A percentile compares a stretch with the other conserved stretches of the same genome.
These are phyloP conservation scores for Neofusicoccum parvum DNA, from an alignment of 2,329 filamentous ascomycete genomes.

Conservation along the genomic window DNA sequence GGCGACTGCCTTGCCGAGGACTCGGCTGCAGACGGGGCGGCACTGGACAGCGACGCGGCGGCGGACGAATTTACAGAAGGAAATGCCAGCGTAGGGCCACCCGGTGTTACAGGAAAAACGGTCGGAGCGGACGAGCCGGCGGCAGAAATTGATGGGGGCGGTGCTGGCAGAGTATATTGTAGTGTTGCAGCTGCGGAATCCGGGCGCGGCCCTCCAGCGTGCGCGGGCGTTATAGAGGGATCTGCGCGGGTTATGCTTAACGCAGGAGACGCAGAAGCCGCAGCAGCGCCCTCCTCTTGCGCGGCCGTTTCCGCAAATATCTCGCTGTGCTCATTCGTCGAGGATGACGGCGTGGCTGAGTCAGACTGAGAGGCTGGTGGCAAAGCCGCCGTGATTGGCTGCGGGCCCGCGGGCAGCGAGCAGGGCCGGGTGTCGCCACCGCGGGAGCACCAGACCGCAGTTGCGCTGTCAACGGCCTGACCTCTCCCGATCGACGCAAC, in stretches of 20 bases:
- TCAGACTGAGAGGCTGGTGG: slow-evolving; percentile 13
- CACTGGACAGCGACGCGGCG: not conserved
- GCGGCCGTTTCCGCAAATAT: slow-evolving; percentile 17
- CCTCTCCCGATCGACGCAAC: not conserved
- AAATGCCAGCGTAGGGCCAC: not conserved
- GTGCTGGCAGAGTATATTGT: not conserved
- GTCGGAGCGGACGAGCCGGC: not conserved
- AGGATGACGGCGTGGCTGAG: slow-evolving; percentile 12
- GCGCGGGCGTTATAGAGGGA: not conserved
- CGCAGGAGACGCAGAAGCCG: slow-evolving; percentile 13
- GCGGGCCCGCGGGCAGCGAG: not conserved
- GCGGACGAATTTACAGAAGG: not conserved
- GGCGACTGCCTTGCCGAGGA: not conserved
- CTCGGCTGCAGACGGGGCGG: not conserved
- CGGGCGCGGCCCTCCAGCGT: not conserved
- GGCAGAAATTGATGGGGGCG: not conserved
- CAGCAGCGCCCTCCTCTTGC: slow-evolving; percentile 8
- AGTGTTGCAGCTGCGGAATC: not conserved
- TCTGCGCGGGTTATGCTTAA: slow-evolving; percentile 15
- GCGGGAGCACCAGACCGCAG: not conserved
- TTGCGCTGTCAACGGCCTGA: not conserved
- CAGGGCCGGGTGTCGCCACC: not conserved
- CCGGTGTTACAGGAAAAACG: not conserved
- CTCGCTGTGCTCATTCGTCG: slow-evolving; percentile 1
- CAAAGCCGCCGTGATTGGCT: not conserved